Conservation (phyloP, 345 rosid genomes). For the Nasturtium officinale region DNA sequence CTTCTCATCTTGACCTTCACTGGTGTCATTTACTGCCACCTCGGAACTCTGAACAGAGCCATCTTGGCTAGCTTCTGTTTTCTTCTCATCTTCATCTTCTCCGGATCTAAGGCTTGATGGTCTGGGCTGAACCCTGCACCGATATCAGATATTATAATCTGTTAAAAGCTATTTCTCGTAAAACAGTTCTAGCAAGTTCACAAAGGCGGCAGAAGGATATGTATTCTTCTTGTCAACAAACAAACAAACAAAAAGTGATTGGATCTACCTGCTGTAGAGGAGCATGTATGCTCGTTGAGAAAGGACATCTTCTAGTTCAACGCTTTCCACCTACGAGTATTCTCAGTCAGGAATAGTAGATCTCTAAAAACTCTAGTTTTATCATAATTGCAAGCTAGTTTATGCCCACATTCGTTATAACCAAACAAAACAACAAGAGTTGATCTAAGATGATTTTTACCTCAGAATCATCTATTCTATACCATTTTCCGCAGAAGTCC, state of each 20-base stretch:
- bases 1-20: slow-evolving; percentile 46
- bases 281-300: slow-evolving; percentile 96
- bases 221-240: neutral
- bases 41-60: slow-evolving; percentile 40
- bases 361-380: neutral
- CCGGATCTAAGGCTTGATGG: slow-evolving; percentile 54
- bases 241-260: neutral
- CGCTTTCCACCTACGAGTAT: slow-evolving; percentile 63
- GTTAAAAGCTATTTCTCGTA: slow-evolving; percentile 16
- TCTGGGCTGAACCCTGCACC: slow-evolving; percentile 65
- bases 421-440: neutral
- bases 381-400: neutral
- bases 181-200: slow-evolving; percentile 7
- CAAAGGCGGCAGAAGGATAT: neutral
- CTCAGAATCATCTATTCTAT: slow-evolving; percentile 83
- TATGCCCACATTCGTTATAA: neutral
- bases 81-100: slow-evolving; percentile 49
- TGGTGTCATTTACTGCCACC: neutral
- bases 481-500: slow-evolving; percentile 88
- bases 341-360: neutral
- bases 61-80: slow-evolving; percentile 43
- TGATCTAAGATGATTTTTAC: slow-evolving; percentile 43
- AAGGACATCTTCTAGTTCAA: slow-evolving; percentile 88
- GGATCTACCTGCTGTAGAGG: slow-evolving; percentile 76
- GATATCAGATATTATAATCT: slow-evolving; percentile 3